Percentiles rank a stretch among this genome's conserved stretches.
Conservation (phyloP, 2,329 filamentous ascomycete species). For the Tolypocladium tropicale region DNA sequence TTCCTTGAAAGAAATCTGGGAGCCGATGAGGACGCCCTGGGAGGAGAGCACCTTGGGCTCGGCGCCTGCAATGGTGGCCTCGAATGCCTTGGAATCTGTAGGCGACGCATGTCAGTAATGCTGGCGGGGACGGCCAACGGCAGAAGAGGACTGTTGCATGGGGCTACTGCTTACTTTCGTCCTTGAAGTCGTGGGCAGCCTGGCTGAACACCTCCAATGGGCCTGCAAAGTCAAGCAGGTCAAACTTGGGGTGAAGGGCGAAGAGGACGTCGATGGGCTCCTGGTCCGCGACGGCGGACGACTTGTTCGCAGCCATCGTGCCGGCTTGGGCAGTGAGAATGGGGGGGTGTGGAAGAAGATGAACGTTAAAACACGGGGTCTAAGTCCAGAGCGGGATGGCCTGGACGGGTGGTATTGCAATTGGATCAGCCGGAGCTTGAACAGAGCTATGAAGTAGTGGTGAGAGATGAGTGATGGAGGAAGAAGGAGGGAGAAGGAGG, state of each 20-base stretch:
- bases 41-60: slow-evolving; percentile 45
- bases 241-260: slow-evolving; percentile 49
- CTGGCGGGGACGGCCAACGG: not conserved
- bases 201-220: slow-evolving; percentile 40
- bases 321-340: slow-evolving; percentile 6
- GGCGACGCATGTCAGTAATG: slow-evolving; percentile 2
- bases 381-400: not conserved
- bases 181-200: slow-evolving; percentile 42
- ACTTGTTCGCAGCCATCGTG: slow-evolving; percentile 49
- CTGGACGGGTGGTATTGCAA: not conserved
- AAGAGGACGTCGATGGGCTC: slow-evolving; percentile 51
- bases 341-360: slow-evolving; percentile 6
- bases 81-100: slow-evolving; percentile 45
- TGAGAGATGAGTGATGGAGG: slow-evolving; percentile 12
- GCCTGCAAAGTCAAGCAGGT: slow-evolving; percentile 48
- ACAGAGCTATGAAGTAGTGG: slow-evolving; percentile 11
- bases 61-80: slow-evolving; percentile 42
- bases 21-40: slow-evolving; percentile 59
- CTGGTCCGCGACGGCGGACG: slow-evolving; percentile 44
- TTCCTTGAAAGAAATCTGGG: slow-evolving; percentile 70
- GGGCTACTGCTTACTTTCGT: slow-evolving; percentile 30
- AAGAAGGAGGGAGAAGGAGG: slow-evolving; percentile 2
- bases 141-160: no score
- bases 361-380: not conserved
- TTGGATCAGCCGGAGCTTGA: slow-evolving; percentile 4